Evolutionary conservation across 768 basidiomycete genomes (phyloP).

Genomic region (Phylloporus scabripes): DNA sequence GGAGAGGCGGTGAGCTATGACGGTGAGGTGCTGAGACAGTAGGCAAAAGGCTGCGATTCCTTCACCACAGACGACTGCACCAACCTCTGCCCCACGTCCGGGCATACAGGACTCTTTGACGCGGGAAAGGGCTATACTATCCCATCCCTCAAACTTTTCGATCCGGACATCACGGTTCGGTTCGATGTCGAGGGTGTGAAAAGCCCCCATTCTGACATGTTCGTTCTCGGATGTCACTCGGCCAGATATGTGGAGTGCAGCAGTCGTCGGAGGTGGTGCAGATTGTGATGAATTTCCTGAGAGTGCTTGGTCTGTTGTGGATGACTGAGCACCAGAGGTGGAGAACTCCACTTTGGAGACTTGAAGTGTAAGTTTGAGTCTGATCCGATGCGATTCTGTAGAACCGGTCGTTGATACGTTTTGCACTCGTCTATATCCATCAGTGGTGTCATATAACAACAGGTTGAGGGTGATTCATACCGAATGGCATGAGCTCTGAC

Average conservation of each 20-base stretch:
- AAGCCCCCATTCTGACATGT: slow-evolving; percentile 88
- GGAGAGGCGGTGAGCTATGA: slow-evolving; percentile 85
- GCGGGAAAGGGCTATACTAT: slow-evolving; percentile 76
- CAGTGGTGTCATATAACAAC: slow-evolving; percentile 4
- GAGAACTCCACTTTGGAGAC: slow-evolving; percentile 81
- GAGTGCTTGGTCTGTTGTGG: slow-evolving; percentile 39
- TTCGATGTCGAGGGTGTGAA: slow-evolving; percentile 92
- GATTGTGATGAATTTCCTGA: slow-evolving; percentile 23
- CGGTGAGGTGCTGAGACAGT: slow-evolving; percentile 94
- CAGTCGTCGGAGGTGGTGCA: slow-evolving; percentile 36
- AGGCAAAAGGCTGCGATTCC: slow-evolving; percentile 93
- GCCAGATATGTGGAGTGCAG: slow-evolving; percentile 81
- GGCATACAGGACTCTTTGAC: slow-evolving; percentile 86
- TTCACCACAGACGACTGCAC: slow-evolving; percentile 94
- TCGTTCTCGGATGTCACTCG: slow-evolving; percentile 81
- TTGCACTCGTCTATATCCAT: slow-evolving; percentile 65
- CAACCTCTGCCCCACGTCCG: slow-evolving; percentile 95
- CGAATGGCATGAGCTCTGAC: slow-evolving; percentile 84
- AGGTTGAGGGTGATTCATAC: slow-evolving; percentile 32
- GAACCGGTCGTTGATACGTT: slow-evolving; percentile 91
- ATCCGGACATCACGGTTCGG: slow-evolving; percentile 86
- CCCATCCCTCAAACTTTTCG: slow-evolving; percentile 87
- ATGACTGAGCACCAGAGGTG: slow-evolving; percentile 52
- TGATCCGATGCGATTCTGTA: slow-evolving; percentile 84
- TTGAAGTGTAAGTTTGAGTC: slow-evolving; percentile 75